These are phyloP conservation scores for Sporothrix protearum DNA, from an alignment of 2,329 filamentous ascomycete genomes.

Conservation along the genomic window DNA sequence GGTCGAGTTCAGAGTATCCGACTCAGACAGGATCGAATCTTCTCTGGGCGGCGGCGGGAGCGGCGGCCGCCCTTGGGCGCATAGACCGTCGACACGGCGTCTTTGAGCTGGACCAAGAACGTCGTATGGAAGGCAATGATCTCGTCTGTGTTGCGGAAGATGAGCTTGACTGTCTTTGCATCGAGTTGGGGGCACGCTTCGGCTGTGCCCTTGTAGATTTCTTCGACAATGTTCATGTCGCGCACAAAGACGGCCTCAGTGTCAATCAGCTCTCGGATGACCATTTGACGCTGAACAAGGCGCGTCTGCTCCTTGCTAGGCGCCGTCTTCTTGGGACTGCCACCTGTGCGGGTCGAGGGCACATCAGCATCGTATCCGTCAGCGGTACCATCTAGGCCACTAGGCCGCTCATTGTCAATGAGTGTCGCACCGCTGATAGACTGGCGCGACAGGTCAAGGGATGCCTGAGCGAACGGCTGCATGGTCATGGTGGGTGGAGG, in stretches of 20 bases:
- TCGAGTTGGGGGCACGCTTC: slow-evolving; percentile 76
- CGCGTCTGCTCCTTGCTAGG: slow-evolving; percentile 61
- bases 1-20: slow-evolving; percentile 37
- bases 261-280: slow-evolving; percentile 88
- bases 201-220: slow-evolving; percentile 95
- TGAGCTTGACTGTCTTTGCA: slow-evolving; percentile 76
- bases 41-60: slow-evolving; percentile 33
- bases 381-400: slow-evolving; percentile 11
- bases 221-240: slow-evolving; percentile 95
- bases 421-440: slow-evolving; percentile 39
- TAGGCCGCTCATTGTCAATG: slow-evolving; percentile 33
- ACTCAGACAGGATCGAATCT: slow-evolving; percentile 33
- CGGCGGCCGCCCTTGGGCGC: slow-evolving; percentile 51
- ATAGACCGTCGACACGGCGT: slow-evolving; percentile 75
- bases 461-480: slow-evolving; percentile 47
- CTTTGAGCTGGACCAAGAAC: slow-evolving; percentile 77
- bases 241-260: slow-evolving; percentile 88
- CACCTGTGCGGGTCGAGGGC: neutral
- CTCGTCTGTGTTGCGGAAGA: slow-evolving; percentile 91
- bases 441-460: slow-evolving; percentile 43
- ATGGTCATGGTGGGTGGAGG: slow-evolving; percentile 40
- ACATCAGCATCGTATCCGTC: neutral
- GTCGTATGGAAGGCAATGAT: slow-evolving; percentile 80
- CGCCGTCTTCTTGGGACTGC: slow-evolving; percentile 37
- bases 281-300: slow-evolving; percentile 74